A percentile compares a stretch with the other conserved stretches of the same genome.
Conservation (phyloP, 2,329 filamentous ascomycete genomes). For the Colletotrichum siamense region DNA sequence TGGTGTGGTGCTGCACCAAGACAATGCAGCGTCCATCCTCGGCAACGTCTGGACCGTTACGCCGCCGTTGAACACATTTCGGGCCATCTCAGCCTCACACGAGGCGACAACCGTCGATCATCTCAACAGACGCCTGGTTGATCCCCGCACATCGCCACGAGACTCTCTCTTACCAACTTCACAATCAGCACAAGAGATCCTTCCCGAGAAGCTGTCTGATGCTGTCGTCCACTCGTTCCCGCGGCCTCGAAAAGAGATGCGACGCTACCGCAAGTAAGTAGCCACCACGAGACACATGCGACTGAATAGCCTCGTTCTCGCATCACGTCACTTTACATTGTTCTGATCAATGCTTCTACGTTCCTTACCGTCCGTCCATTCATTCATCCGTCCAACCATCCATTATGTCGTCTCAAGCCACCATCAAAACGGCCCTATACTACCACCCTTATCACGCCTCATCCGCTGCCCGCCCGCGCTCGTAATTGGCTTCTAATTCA, state of each 20-base stretch:
- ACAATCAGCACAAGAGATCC: constrained; percentile 1
- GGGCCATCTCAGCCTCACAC: constrained; percentile 19
- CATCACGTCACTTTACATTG: neutral
- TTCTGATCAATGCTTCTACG: neutral
- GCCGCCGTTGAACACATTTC: constrained; percentile 1
- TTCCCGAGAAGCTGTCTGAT: constrained; percentile 1
- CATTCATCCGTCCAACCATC: neutral
- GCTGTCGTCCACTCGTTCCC: neutral
- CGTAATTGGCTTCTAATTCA: neutral
- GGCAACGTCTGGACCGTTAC: neutral
- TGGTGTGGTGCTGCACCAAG: neutral
- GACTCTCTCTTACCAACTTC: neutral
- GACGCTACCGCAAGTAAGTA: neutral
- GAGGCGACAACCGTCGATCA: constrained; percentile 13
- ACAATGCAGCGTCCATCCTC: neutral
- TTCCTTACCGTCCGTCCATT: neutral
- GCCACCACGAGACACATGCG: neutral
- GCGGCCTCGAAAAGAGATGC: neutral
- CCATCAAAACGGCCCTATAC: neutral
- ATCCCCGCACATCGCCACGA: constrained; percentile 13
- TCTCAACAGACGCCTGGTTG: constrained; percentile 11
- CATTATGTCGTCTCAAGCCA: constrained; percentile 1
- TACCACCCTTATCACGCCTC: neutral
- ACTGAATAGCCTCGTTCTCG: constrained; percentile 3
- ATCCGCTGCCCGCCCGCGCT: neutral